These are phyloP conservation scores for Zygotorulaspora florentina DNA, from an alignment of 805 yeast genomes.

Conservation along the genomic window DNA sequence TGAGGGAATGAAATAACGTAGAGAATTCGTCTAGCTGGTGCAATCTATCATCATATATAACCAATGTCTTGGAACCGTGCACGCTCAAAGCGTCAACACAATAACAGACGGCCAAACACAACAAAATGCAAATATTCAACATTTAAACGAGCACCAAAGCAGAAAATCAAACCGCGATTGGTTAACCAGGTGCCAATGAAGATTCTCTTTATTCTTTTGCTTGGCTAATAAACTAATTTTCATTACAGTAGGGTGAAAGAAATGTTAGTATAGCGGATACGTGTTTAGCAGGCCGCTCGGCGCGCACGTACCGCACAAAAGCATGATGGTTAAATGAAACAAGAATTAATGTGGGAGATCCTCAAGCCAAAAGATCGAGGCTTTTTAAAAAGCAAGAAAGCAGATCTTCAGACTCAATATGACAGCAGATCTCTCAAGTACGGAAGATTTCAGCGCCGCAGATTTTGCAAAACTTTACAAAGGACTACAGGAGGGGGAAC, in stretches of 20 bases:
- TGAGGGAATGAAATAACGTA: conserved; percentile 27
- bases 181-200: too few species aligned
- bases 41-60: conserved; percentile 33
- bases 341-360: neutral
- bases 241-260: too few species aligned
- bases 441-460: conserved; percentile 5
- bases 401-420: neutral
- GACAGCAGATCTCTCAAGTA: conserved; percentile 3
- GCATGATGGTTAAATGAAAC: neutral
- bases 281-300: too few species aligned
- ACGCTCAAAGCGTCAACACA: conserved; percentile 16
- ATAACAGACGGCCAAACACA: conserved; percentile 6
- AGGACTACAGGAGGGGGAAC: conserved; percentile 64
- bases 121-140: conserved; percentile 6
- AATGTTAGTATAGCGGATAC: too few species aligned
- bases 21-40: conserved; percentile 28
- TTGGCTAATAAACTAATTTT: too few species aligned
- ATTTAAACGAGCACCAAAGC: conserved; percentile 4
- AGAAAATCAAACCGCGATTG: too few species aligned
- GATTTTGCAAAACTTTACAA: conserved; percentile 49
- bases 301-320: neutral
- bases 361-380: too few species aligned
- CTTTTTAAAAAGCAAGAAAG: neutral
- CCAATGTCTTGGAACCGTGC: conserved; percentile 31
- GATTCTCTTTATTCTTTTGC: neutral